Base-by-base conservation (phyloP, 225 moss, liverwort and hornwort genomes). In the Lunularia cruciata region DNA sequence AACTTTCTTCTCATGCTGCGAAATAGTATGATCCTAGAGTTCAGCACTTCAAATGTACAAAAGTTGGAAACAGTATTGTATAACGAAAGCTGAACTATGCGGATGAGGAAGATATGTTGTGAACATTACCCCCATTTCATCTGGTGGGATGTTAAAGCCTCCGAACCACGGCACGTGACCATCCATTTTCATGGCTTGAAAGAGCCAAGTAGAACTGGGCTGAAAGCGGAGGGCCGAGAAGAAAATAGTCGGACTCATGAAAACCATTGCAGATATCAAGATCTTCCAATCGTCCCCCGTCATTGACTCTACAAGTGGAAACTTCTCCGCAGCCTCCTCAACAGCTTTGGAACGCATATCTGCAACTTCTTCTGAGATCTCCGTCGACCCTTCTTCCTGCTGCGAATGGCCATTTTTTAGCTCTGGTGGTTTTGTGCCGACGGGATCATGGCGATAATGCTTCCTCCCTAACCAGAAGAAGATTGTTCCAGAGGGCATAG, bases 61-160 rank as follows among this genome's bases (percentile, higher is more conserved):
- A n/a, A n/a, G n/a, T n/a, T n/a, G n/a, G n/a, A n/a, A n/a, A n/a
- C n/a, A n/a, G n/a, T n/a, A n/a, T n/a, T n/a, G n/a, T 28, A 30
- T 9, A 36, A 30, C 22, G 1, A 30, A 28, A 10, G 3, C 62
- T 18, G 16, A n/a, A 5, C 58, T 18, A n/a, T n/a, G n/a, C n/a
- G n/a, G n/a, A n/a, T n/a, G n/a, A n/a, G n/a, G n/a, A n/a, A n/a
- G n/a, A n/a, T n/a, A n/a, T n/a, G n/a, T n/a, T 31, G n/a, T n/a
- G n/a, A n/a, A n/a, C n/a, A n/a, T 46, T 72, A 79, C 79, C 65
- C 55, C 69, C 35, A 79, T 79, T 63, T 71, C 47, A 47, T 79
- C 79, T 1, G 79, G 75, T 52, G 70, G 70, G 33, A 79, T 52
- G 33, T 40, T 52, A 20, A 70, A 34, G 27, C 65, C 79, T 22